Conservation (phyloP, 371 early-diverging fungal species). For the Umbelopsis sp. region DNA sequence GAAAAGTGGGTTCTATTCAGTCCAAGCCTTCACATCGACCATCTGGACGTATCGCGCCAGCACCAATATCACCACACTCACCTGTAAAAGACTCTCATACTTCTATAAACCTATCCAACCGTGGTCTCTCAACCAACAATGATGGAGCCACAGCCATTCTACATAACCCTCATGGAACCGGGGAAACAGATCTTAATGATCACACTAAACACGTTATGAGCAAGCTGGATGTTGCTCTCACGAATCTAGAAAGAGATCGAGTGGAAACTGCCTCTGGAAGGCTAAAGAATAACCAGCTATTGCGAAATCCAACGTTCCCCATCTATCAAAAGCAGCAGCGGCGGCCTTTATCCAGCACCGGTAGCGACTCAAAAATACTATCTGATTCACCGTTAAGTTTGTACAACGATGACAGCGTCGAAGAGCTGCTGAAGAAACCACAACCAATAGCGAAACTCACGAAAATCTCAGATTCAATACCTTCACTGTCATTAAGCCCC, state of each 20-base stretch:
- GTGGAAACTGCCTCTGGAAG: background rate
- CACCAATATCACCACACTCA: background rate
- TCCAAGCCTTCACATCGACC: background rate
- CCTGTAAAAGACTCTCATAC: background rate
- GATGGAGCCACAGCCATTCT: background rate
- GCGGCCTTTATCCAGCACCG: background rate
- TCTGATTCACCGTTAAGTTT: background rate
- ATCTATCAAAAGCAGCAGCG: constrained; percentile 7
- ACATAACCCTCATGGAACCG: background rate
- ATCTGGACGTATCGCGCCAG: background rate
- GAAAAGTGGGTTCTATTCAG: background rate
- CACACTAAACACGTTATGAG: background rate
- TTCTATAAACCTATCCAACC: background rate
- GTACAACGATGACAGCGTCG: background rate
- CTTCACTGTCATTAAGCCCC: background rate
- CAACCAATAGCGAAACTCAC: constrained; percentile 9
- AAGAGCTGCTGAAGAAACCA: background rate
- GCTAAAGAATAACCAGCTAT: background rate
- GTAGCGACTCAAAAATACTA: background rate
- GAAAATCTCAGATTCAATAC: background rate
- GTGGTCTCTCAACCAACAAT: background rate
- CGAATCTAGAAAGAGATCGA: constrained; percentile 8
- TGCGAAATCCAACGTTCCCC: background rate
- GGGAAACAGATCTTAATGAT: background rate
- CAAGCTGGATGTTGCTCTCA: constrained; percentile 7